Conservation (phyloP, 164 flowering plant species). For the Saururus chinensis region DNA sequence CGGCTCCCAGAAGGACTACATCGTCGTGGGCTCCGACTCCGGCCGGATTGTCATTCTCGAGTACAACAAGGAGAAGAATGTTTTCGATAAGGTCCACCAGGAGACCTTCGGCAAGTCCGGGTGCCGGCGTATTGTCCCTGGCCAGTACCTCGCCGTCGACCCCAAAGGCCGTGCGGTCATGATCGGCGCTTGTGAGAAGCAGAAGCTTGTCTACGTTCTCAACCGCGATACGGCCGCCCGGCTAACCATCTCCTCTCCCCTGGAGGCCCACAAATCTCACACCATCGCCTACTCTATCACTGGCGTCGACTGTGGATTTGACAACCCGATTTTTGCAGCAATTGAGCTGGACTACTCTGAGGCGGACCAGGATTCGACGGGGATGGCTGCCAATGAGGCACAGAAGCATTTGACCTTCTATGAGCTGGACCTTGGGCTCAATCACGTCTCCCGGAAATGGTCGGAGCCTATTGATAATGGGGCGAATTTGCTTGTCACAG, state of each 20-base stretch:
- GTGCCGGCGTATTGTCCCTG: constrained; percentile 86
- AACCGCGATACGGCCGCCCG: constrained; percentile 93
- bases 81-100: constrained; percentile 82
- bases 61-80: constrained; percentile 76
- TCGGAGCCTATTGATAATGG: constrained; percentile 93
- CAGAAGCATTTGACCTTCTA: constrained; percentile 94
- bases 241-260: constrained; percentile 82
- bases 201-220: constrained; percentile 91
- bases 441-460: constrained; percentile 97
- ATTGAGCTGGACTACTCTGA: constrained; percentile 96
- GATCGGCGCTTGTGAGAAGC: constrained; percentile 96
- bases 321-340: constrained; percentile 91
- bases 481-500: constrained; percentile 91
- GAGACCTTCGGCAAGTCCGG: constrained; percentile 97
- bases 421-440: constrained; percentile 91
- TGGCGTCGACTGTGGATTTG: constrained; percentile 97
- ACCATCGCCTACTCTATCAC: constrained; percentile 64
- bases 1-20: constrained; percentile 84
- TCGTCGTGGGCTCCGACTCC: constrained; percentile 94
- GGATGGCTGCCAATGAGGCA: constrained; percentile 81
- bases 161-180: constrained; percentile 95
- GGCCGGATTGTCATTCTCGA: constrained; percentile 87
- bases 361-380: constrained; percentile 94
- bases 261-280: constrained; percentile 93
- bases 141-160: constrained; percentile 80